These are phyloP conservation scores for Yarrowia divulgata DNA, from an alignment of 805 yeast genomes.

Conservation along the genomic window DNA sequence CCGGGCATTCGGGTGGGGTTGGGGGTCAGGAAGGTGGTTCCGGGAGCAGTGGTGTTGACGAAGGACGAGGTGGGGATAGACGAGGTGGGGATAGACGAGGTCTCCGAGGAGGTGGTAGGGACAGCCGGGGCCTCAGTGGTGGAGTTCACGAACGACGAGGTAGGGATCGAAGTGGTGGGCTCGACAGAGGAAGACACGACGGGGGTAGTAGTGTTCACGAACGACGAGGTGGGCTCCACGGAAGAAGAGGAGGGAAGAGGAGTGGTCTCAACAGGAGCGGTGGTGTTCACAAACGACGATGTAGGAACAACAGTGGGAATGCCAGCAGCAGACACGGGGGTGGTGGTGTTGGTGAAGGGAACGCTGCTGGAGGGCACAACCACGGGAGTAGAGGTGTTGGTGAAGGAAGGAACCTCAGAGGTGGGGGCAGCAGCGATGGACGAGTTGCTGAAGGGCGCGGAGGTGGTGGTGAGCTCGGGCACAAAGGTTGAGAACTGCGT, in stretches of 20 bases:
- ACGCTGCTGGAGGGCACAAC: neutral
- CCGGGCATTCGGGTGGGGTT: slow-evolving; percentile 21
- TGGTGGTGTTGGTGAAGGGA: neutral
- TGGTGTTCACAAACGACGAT: neutral
- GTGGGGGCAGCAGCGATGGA: neutral
- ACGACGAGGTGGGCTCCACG: slow-evolving; percentile 5
- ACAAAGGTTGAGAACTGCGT: slow-evolving; percentile 23
- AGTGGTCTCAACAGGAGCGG: neutral
- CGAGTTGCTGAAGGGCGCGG: slow-evolving; percentile 18
- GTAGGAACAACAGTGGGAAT: neutral
- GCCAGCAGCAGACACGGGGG: neutral
- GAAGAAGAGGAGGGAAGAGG: neutral
- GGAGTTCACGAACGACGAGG: slow-evolving; percentile 10
- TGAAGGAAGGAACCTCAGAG: neutral
- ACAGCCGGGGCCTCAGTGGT: slow-evolving; percentile 10
- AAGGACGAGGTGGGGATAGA: slow-evolving; percentile 4
- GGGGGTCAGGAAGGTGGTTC: slow-evolving; percentile 1
- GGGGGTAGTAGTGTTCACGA: slow-evolving; percentile 1
- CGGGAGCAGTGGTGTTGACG: slow-evolving; percentile 10
- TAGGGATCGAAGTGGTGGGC: slow-evolving; percentile 10
- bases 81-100: slow-evolving; percentile 15
- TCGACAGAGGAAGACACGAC: neutral
- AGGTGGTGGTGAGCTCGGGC: slow-evolving; percentile 10
- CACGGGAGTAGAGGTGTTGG: neutral
- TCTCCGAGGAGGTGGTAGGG: neutral